Percentiles rank a stretch among this genome's conserved stretches.
phyloP scores from a whole-genome alignment of 1,139 yeast genomes.

The Citeromyces siamensis region DNA sequence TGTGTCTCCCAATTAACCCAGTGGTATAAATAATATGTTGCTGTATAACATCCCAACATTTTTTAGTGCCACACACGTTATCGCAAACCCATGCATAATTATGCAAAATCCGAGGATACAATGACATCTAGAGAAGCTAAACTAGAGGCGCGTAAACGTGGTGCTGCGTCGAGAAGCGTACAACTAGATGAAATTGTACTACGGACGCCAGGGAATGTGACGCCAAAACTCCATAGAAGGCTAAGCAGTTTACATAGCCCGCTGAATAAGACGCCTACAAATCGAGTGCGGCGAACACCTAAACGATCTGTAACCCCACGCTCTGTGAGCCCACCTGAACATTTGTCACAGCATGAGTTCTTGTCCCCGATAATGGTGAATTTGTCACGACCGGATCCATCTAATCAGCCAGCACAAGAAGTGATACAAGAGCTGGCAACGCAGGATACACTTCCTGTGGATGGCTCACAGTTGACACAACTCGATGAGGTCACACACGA shows the following conservation, averaged over 20 bases:
- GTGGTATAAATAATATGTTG: too few species aligned
- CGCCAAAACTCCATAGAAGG: conserved; percentile 2
- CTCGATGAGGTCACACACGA: too few species aligned
- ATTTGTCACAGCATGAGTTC: background rate
- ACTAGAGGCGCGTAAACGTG: conserved; percentile 16
- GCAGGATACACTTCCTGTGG: too few species aligned
- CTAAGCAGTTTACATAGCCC: conserved; percentile 4
- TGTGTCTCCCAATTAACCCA: too few species aligned
- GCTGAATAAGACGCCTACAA: conserved; percentile 1
- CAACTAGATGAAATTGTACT: conserved; percentile 4
- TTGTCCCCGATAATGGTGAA: background rate
- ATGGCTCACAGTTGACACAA: too few species aligned
- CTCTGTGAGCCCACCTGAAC: background rate
- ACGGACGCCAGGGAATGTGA: conserved; percentile 6
- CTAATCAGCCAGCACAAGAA: too few species aligned
- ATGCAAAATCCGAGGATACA: background rate
- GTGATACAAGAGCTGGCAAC: too few species aligned
- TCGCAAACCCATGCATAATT: too few species aligned
- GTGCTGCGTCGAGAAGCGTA: conserved; percentile 11
- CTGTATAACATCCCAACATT: conserved; percentile 1
- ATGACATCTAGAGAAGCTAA: conserved; percentile 15
- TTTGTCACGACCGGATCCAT: too few species aligned
- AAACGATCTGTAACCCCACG: conserved; percentile 1
- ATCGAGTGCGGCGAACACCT: conserved; percentile 5
- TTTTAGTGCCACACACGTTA: background rate